A percentile compares a stretch with the other conserved stretches of the same genome.
Conservation (phyloP, 139 green algal species). For the Picocystis salinarum region DNA sequence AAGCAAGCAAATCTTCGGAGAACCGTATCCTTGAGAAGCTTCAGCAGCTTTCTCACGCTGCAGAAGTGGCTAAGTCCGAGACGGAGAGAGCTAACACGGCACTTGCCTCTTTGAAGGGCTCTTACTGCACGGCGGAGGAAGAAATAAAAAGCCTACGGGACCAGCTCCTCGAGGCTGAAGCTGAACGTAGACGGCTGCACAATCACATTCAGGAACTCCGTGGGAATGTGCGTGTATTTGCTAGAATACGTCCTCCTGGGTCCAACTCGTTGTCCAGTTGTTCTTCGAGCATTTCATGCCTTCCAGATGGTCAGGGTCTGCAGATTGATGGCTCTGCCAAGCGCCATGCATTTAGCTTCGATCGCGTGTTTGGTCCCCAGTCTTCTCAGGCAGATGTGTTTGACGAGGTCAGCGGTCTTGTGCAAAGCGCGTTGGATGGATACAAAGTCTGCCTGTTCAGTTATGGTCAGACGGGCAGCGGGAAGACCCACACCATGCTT, state of each 20-base stretch:
- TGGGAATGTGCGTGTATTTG: constrained; percentile 91
- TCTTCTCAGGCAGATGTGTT: constrained; percentile 31
- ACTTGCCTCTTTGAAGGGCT: too few relatives aligned
- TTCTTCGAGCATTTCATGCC: neutral
- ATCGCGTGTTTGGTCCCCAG: constrained; percentile 1
- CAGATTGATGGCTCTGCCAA: too few relatives aligned
- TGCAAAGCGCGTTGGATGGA: constrained; percentile 86
- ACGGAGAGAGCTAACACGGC: too few relatives aligned
- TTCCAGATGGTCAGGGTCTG: too few relatives aligned
- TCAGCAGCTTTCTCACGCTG: too few relatives aligned
- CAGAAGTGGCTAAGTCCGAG: too few relatives aligned
- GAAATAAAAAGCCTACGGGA: too few relatives aligned
- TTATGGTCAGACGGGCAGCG: constrained; percentile 91
- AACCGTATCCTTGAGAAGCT: too few relatives aligned
- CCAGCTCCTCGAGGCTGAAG: constrained; percentile 32
- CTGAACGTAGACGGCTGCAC: constrained; percentile 56
- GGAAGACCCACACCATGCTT: constrained; percentile 97
- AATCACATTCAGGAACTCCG: constrained; percentile 84
- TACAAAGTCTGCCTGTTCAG: constrained; percentile 91
- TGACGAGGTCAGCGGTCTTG: constrained; percentile 68
- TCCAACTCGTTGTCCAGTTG: neutral
- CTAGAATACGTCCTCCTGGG: constrained; percentile 46
- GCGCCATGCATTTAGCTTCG: constrained; percentile 3
- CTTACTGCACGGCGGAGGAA: too few relatives aligned
- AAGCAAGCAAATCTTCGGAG: too few relatives aligned